These are phyloP conservation scores for Dactylellina haptotyla DNA, from an alignment of 2,329 filamentous ascomycete species.

Conservation along the genomic window DNA sequence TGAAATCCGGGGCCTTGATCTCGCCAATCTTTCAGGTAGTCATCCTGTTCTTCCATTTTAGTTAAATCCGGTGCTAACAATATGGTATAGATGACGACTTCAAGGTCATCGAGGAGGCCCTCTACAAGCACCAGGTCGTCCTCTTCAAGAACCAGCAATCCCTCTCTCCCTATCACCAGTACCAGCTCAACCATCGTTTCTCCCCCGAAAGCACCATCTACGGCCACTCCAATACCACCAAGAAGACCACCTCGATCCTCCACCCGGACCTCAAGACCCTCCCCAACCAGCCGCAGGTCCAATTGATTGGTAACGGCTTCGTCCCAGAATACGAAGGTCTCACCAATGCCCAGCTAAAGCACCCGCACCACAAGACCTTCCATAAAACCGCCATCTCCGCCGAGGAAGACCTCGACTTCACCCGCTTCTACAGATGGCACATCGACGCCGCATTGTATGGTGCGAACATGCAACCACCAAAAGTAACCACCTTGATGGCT, in stretches of 20 bases:
- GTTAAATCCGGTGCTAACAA: background rate
- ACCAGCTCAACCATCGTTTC: constrained; percentile 77
- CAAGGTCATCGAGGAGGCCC: constrained; percentile 70
- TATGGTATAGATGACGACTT: constrained; percentile 70
- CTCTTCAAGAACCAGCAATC: constrained; percentile 75
- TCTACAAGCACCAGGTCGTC: constrained; percentile 75
- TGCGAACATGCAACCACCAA: constrained; percentile 71
- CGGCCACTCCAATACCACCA: constrained; percentile 61
- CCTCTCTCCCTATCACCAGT: constrained; percentile 76
- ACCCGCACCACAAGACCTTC: constrained; percentile 82
- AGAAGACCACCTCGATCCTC: constrained; percentile 71
- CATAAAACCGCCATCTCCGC: constrained; percentile 73
- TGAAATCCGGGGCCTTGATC: constrained; percentile 45
- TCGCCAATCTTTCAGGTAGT: constrained; percentile 52
- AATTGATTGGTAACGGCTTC: constrained; percentile 80
- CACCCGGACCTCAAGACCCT: constrained; percentile 84
- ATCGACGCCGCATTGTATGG: constrained; percentile 82
- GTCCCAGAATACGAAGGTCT: constrained; percentile 77
- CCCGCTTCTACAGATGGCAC: constrained; percentile 79
- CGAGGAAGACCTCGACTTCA: constrained; percentile 69
- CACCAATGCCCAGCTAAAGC: constrained; percentile 73
- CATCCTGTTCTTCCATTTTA: background rate
- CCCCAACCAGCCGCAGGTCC: constrained; percentile 77
- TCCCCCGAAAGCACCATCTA: constrained; percentile 74
- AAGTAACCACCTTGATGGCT: constrained; percentile 77